Evolutionary conservation across 805 yeast species (phyloP).

Genomic region (Suhomyces sp.): DNA sequence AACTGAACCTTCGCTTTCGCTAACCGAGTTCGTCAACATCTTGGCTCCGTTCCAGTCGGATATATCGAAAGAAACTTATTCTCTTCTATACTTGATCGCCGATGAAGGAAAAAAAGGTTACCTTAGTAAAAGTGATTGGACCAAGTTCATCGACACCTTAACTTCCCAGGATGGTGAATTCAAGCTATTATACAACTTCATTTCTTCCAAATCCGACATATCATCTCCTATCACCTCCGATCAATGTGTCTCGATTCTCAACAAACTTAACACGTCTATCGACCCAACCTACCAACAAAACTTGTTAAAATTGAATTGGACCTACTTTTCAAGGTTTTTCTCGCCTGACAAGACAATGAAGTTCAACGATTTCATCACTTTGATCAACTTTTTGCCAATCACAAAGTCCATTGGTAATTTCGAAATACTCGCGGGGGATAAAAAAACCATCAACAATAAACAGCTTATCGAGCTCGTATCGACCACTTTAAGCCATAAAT

Average conservation of each 20-base stretch:
- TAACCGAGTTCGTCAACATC: constrained; percentile 36
- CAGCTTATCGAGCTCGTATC: constrained; percentile 33
- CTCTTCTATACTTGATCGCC: constrained; percentile 73
- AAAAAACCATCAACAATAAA: constrained; percentile 27
- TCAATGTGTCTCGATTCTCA: constrained; percentile 34
- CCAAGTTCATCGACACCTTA: constrained; percentile 60
- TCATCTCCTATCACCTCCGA: constrained; percentile 24
- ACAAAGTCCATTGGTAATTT: constrained; percentile 44
- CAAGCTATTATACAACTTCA: constrained; percentile 52
- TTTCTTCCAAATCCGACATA: constrained; percentile 15
- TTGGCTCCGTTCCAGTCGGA: constrained; percentile 43
- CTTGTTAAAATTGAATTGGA: constrained; percentile 41
- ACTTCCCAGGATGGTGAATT: constrained; percentile 38
- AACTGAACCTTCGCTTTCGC: constrained; percentile 23
- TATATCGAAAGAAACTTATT: constrained; percentile 34
- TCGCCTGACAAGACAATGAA: constrained; percentile 39
- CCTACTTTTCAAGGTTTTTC: constrained; percentile 38
- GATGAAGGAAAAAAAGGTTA: constrained; percentile 72
- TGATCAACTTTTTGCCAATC: constrained; percentile 43
- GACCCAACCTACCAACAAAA: constrained; percentile 43
- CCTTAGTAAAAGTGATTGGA: constrained; percentile 68
- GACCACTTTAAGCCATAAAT: constrained; percentile 40
- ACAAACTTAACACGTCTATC: constrained; percentile 37
- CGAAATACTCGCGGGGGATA: constrained; percentile 34
- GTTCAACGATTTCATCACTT: constrained; percentile 38